phyloP scores from a whole-genome alignment of 2,329 filamentous ascomycete species.

The Botrytis fabae region DNA sequence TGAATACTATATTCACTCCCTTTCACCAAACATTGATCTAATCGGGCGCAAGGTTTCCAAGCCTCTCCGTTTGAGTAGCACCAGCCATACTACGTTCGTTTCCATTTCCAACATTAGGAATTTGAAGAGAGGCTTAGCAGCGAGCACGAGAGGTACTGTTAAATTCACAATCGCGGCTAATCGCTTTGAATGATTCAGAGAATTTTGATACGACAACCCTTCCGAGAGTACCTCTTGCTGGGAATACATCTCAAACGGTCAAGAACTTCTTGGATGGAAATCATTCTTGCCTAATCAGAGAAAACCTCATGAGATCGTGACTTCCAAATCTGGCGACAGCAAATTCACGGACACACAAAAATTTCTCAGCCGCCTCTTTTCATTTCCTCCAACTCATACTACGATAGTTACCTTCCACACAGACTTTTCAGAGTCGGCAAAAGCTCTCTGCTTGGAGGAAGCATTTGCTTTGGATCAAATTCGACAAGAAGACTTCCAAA shows the following conservation, averaged over 20 bases:
- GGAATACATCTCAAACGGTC: not conserved
- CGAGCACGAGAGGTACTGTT: not conserved
- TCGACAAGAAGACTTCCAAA: not conserved
- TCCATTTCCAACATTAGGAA: not conserved
- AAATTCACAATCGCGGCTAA: not conserved
- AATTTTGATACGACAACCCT: not conserved
- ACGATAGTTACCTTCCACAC: not conserved
- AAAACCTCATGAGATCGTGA: not conserved
- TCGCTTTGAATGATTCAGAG: not conserved
- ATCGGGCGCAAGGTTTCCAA: not conserved
- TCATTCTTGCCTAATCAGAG: not conserved
- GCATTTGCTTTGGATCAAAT: constrained; percentile 2
- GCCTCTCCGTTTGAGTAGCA: not conserved
- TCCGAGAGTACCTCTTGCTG: not conserved
- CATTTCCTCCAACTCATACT: not conserved
- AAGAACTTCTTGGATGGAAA: not conserved
- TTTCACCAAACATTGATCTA: not conserved
- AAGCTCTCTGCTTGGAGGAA: not conserved
- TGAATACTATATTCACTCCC: not conserved
- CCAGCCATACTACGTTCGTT: not conserved
- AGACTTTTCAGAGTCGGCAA: constrained; percentile 16
- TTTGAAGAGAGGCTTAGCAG: not conserved
- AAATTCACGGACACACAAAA: not conserved
- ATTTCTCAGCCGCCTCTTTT: not conserved
- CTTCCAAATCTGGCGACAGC: constrained; percentile 8